A percentile compares a stretch with the other conserved stretches of the same genome.
These are phyloP conservation scores for Aspergillus fijiensis DNA, from an alignment of 2,329 filamentous ascomycete species.

Conservation along the genomic window DNA sequence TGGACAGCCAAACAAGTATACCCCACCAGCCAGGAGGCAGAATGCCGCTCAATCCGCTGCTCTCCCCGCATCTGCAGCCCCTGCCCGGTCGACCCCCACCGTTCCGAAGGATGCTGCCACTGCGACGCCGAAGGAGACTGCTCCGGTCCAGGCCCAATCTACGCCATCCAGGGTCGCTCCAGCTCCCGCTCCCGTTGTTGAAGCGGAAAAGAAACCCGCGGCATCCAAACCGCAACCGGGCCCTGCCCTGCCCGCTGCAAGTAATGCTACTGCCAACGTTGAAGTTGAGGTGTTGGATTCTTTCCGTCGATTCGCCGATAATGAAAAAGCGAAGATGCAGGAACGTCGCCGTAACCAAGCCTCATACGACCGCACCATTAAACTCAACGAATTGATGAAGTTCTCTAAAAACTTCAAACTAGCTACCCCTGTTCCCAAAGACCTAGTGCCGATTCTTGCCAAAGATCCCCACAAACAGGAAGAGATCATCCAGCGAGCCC, in stretches of 20 bases:
- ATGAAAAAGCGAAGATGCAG: conserved; percentile 60
- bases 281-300: conserved; percentile 61
- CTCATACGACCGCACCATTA: conserved; percentile 79
- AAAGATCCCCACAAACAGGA: conserved; percentile 96
- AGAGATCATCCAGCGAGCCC: conserved; percentile 85
- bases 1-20: conserved; percentile 72
- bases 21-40: conserved; percentile 81
- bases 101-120: conserved; percentile 48
- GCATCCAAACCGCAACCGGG: conserved; percentile 28
- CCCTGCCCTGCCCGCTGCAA: conserved; percentile 35
- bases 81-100: conserved; percentile 86
- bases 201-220: conserved; percentile 27
- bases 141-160: conserved; percentile 19
- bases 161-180: conserved; percentile 18
- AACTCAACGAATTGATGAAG: conserved; percentile 90
- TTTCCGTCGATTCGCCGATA: conserved; percentile 64
- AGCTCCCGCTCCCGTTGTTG: conserved; percentile 24
- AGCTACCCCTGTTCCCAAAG: conserved; percentile 83
- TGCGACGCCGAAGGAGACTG: conserved; percentile 28
- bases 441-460: conserved; percentile 90
- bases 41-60: conserved; percentile 72
- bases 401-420: conserved; percentile 95
- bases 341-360: conserved; percentile 57
- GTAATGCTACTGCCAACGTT: conserved; percentile 60
- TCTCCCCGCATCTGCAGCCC: conserved; percentile 76